Evolutionary conservation across 2,329 filamentous ascomycete species (phyloP).

Genomic region (Apiospora phragmitis): DNA sequence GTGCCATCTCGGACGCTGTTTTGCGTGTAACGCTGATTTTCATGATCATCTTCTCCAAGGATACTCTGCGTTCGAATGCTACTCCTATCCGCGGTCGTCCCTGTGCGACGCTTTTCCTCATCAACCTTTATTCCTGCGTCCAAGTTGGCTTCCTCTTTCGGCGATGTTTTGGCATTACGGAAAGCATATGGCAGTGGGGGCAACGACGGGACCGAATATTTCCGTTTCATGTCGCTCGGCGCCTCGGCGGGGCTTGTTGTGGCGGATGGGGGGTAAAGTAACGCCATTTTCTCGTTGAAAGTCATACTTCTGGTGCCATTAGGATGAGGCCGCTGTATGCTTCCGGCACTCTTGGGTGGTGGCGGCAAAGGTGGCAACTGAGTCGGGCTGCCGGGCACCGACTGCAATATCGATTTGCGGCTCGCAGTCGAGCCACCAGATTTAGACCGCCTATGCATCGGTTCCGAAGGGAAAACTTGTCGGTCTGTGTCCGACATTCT

Average conservation of each 20-base stretch:
- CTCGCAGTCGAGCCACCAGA: conserved; percentile 48
- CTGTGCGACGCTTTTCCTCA: conserved; percentile 25
- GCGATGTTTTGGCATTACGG: conserved; percentile 17
- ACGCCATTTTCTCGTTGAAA: conserved; percentile 56
- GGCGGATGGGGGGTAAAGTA: conserved; percentile 45
- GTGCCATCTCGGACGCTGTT: conserved; percentile 25
- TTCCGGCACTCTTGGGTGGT: conserved; percentile 44
- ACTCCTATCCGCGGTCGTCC: conserved; percentile 34
- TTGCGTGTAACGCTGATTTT: conserved; percentile 28
- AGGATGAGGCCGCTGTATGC: conserved; percentile 41
- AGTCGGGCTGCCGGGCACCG: conserved; percentile 46
- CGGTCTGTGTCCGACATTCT: conserved; percentile 47
- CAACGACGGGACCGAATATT: conserved; percentile 46
- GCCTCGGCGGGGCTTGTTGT: conserved; percentile 4
- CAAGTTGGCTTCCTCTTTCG: conserved; percentile 21
- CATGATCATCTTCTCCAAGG: conserved; percentile 36
- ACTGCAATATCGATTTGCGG: conserved; percentile 47
- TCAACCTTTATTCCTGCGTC: conserved; percentile 24
- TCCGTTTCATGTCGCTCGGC: conserved; percentile 25
- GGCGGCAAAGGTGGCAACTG: conserved; percentile 53
- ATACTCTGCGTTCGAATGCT: conserved; percentile 42
- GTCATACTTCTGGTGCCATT: conserved; percentile 61
- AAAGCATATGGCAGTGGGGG: conserved; percentile 39
- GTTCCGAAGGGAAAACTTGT: conserved; percentile 47
- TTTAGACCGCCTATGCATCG: conserved; percentile 49